These are phyloP conservation scores for Aureobasidium sp. DNA, from an alignment of 2,329 filamentous ascomycete species.

Conservation along the genomic window DNA sequence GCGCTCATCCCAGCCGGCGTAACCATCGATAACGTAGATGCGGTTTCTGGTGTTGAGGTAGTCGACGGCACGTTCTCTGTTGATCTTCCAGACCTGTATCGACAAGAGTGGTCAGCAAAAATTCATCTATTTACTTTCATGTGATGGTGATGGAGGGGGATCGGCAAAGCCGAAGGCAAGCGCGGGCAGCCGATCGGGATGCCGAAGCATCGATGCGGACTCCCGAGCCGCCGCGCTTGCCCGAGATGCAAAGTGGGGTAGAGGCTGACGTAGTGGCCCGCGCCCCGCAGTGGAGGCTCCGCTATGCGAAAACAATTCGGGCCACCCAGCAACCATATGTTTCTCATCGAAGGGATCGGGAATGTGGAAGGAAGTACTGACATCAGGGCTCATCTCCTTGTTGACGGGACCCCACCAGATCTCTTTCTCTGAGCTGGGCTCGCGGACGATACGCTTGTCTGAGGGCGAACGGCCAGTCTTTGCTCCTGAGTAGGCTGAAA, in stretches of 20 bases:
- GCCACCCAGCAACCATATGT: not conserved
- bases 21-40: conserved; percentile 98
- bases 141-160: not conserved
- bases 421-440: conserved; percentile 78
- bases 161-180: not conserved
- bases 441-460: conserved; percentile 96
- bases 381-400: conserved; percentile 95
- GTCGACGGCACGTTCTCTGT: conserved; percentile 96
- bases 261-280: conserved; percentile 5
- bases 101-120: conserved; percentile 17
- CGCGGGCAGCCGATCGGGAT: conserved; percentile 1
- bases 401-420: conserved; percentile 99
- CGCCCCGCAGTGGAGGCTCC: not conserved
- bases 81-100: conserved; percentile 92
- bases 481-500: conserved; percentile 94
- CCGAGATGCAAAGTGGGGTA: conserved; percentile 18
- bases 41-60: conserved; percentile 98
- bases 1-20: conserved; percentile 40
- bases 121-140: conserved; percentile 5
- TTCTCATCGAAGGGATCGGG: conserved; percentile 1
- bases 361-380: conserved; percentile 44
- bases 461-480: conserved; percentile 96
- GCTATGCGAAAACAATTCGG: conserved; percentile 11
- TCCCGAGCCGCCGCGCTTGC: conserved; percentile 18
- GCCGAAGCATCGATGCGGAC: not conserved